These are phyloP conservation scores for Crucibulum laeve DNA, from an alignment of 768 basidiomycete genomes.

Conservation along the genomic window DNA sequence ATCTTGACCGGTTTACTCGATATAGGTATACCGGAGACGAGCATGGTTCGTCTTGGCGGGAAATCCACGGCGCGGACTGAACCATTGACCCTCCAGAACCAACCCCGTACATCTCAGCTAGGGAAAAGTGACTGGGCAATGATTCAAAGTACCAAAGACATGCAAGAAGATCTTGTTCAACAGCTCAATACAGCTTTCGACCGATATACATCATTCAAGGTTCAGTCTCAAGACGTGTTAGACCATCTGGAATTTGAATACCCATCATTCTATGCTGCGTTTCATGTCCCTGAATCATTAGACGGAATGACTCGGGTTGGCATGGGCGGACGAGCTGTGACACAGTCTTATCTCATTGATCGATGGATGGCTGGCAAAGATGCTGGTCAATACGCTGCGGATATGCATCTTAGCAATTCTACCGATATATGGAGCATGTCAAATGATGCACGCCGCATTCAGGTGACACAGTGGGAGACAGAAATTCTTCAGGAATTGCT, in stretches of 20 bases:
- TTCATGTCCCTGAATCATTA: constrained; percentile 31
- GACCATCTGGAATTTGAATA: constrained; percentile 50
- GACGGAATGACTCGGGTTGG: constrained; percentile 47
- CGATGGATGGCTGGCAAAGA: constrained; percentile 42
- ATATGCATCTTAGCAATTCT: constrained; percentile 17
- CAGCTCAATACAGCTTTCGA: constrained; percentile 24
- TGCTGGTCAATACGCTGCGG: constrained; percentile 35
- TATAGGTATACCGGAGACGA: constrained; percentile 46
- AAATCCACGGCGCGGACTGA: constrained; percentile 48
- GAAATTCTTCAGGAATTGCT: constrained; percentile 29
- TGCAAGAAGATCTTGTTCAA: constrained; percentile 6
- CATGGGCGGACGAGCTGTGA: constrained; percentile 27
- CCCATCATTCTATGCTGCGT: constrained; percentile 37
- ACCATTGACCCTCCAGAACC: constrained; percentile 37
- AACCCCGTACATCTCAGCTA: constrained; percentile 20
- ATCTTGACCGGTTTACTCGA: constrained; percentile 60
- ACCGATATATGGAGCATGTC: constrained; percentile 33
- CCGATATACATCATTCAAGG: constrained; percentile 15
- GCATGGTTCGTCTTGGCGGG: constrained; percentile 56
- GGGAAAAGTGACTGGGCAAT: constrained; percentile 31
- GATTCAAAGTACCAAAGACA: constrained; percentile 35
- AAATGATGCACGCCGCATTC: constrained; percentile 15
- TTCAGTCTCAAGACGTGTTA: constrained; percentile 27
- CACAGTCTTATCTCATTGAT: constrained; percentile 35
- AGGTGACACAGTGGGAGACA: constrained; percentile 27